Conservation (phyloP, 805 yeast species). For the Kluyveromyces siamensis region DNA sequence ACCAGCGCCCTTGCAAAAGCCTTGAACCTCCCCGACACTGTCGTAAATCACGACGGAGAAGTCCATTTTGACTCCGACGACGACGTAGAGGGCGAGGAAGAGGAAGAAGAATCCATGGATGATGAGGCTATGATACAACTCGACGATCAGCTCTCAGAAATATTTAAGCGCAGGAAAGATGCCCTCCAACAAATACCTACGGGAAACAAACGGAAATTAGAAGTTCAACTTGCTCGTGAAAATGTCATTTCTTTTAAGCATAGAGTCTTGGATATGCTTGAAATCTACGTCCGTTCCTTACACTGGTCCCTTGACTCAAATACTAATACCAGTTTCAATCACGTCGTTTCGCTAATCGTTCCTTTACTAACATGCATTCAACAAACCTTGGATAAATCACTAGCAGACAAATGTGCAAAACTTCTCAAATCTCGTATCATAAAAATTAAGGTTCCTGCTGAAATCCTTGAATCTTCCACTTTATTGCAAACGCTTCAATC, state of each 20-base stretch:
- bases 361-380: slow-evolving; percentile 56
- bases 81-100: slow-evolving; percentile 43
- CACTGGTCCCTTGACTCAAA: background rate
- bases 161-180: slow-evolving; percentile 74
- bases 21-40: slow-evolving; percentile 49
- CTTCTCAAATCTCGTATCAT: slow-evolving; percentile 52
- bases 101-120: slow-evolving; percentile 78
- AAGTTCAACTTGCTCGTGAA: slow-evolving; percentile 70
- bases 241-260: slow-evolving; percentile 71
- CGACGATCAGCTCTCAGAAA: slow-evolving; percentile 73
- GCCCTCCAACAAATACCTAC: slow-evolving; percentile 46
- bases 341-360: slow-evolving; percentile 35
- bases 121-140: slow-evolving; percentile 95
- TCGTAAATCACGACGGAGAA: slow-evolving; percentile 34
- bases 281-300: slow-evolving; percentile 35
- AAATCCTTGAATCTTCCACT: background rate
- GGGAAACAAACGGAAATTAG: slow-evolving; percentile 62
- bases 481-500: slow-evolving; percentile 26
- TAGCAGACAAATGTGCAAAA: slow-evolving; percentile 72
- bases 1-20: slow-evolving; percentile 62
- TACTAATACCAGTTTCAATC: slow-evolving; percentile 9
- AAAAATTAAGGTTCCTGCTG: slow-evolving; percentile 32
- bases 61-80: slow-evolving; percentile 34
- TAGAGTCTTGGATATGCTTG: slow-evolving; percentile 70
- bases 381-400: slow-evolving; percentile 55